Evolutionary conservation across 2,329 filamentous ascomycete genomes (phyloP), one percentile per base, ranked within the genome.

Genomic region (Graphium sp.): DNA sequence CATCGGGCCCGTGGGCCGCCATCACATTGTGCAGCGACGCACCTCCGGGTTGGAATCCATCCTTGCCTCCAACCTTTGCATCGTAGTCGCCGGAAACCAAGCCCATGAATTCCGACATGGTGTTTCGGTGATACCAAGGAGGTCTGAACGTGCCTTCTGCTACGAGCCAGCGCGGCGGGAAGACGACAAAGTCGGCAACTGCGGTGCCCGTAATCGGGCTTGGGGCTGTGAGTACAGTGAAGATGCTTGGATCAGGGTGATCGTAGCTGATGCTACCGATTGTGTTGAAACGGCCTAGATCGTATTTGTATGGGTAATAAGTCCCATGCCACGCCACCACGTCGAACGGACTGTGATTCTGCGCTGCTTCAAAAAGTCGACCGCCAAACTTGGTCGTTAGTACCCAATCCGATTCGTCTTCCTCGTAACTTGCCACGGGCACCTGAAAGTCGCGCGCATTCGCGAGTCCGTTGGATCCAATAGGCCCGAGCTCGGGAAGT

Each of bases 291-390:
- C 62, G 64, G 6, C 59, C 62, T 4, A 68, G 42, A 28, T 62
- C 62, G 40, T 69, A 69, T 43, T 67, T 67, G 47, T 58, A 66
- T 0, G 62, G 63, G 30, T 69, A 68, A 39, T 76, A 75, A 29
- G 66, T 71, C n/a, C 74, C 74, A 38, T 78, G 73, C 74, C 74
- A 79, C 2, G 71, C 74, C 1, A 78, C 69, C 2, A 79, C 74
- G 38, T 80, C 74, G 40, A 78, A 81, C 0, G 75, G 74, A 3
- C 63, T 72, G 42, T 79, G 74, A 14, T 55, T 55, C 42, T 80
- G 74, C 14, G 57, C 59, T 31, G 63, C 69, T 14, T 51, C 54
- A 40, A 74, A 76, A 21, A 76, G 62, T 23, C 61, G 58, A 2
- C 72, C 72, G 2, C 58, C 60, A 25, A 77, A 62, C 41, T 78